Evolutionary conservation across 2,329 filamentous ascomycete genomes (phyloP), one percentile per base, ranked within the genome.

Genomic region (Calonectria pteridis): DNA sequence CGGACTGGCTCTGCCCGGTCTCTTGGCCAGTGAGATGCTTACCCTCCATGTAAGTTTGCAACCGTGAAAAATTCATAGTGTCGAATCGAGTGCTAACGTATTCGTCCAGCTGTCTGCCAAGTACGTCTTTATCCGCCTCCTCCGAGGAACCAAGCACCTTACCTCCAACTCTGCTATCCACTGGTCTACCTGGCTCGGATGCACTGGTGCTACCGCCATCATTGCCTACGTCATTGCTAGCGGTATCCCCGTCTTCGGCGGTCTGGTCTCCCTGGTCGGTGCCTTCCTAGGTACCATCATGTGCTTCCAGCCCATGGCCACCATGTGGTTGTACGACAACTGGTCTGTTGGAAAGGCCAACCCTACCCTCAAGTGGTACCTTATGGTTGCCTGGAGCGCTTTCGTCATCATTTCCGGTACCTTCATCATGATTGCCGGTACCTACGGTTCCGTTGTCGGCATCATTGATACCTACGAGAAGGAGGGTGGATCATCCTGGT

Each of bases 321-420:
- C 55, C 55, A 62, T 62, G 55, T 62, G 55, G 55, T n/a, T 62
- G 14, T 62, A 62, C 35, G 55, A 62, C 55, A 62, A 62, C 55
- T 62, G 55, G 55, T 9, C 55, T 20, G 33, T 35, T 13, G 55
- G 55, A 6, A 35, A 37, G 16, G 55, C 55, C 14, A 26, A 23
- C 23, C 55, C 55, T 4, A 62, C 33, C 33, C 3, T 4, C 33
- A 40, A 29, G 35, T 62, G 55, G 55, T 62, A 62, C 55, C 10
- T 62, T 1, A 62, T 62, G 55, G 55, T 62, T 35, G n/a, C 14
- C 55, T 62, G 55, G 55, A 62, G 55, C 33, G n/a, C 13, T 20
- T 62, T 62, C 35, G 55, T 62, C 35, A 62, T 62, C 6, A 2
- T 62, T 40, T 62, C 55, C 10, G 55, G 55, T 40, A 62, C 23